Base-by-base conservation (phyloP, 805 yeast species). In the Ogataea populi-albae region DNA sequence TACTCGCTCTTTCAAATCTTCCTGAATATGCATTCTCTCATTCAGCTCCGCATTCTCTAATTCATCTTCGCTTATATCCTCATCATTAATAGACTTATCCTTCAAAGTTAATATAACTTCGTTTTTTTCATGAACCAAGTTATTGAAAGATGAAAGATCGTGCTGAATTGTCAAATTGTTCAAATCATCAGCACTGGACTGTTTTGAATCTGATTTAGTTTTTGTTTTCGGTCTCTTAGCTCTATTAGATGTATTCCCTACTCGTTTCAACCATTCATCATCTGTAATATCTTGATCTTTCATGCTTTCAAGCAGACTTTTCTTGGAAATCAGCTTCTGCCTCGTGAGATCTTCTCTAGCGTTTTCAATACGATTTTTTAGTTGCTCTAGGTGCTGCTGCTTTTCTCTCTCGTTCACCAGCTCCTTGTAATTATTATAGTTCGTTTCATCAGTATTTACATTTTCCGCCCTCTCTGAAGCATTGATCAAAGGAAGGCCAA, bases 81-180 rank as follows among this genome's bases (percentile, higher is more conserved):
- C 66, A 23, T 53, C 67, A 11, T 66, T 44, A 11, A 73, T 41
- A 16, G 59, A 56, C n/a, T 54, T 46, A 44, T 79, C 86, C 31
- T 75, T 69, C 32, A 83, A 61, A 0, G 88, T 82, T 34, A 84
- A 59, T 3, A 81, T 63, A 1, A 66, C 73, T 5, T 67, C 64
- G 15, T 32, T 31, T n/a, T 63, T n/a, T 20, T 40, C 39, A n/a
- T 59, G 45, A 3, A 41, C 17, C 1, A 69, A 45, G 10, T 54
- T 49, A 3, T 50, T 45, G 8, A 79, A 49, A n/a, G 69, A 70
- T n/a, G 51, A 50, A 8, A 62, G 24, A 22, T 59, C 55, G 52
- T 79, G 84, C 0, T 68, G 73, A 3, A 79, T 63, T 25, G 61
- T 63, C 11, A 72, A 27, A 1, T 64, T 66, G 5, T 60, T 50